Evolutionary conservation across 1,139 yeast species (phyloP), one percentile per base, ranked within the genome.

Genomic region (Debaryomycetaceae sp.): DNA sequence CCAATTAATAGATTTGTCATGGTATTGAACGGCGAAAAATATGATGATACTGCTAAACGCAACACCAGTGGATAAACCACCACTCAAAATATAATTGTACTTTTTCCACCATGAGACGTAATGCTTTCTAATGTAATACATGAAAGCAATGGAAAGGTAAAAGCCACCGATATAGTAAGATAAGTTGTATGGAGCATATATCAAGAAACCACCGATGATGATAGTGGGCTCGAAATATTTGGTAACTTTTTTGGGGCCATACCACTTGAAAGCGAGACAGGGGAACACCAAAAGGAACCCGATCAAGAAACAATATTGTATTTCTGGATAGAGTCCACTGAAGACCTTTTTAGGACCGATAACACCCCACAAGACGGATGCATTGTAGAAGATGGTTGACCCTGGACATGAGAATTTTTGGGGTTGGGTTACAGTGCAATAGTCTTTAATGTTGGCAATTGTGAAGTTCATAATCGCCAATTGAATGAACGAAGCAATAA

Each of bases 291-390:
- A 52, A 3, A 74, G 49, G 34, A 74, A 74, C 0, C 85, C 85
- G 45, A 80, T 70, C 45, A 80, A 62, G 71, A 81, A 80, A 47
- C 78, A 71, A 60, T 63, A 76, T 51, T 66, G 65, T 57, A 77
- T 56, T 24, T 64, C 53, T 24, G 81, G 81, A 50, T 77, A 77
- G 22, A 75, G 53, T 1, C 69, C 70, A 46, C 62, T 58, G 52
- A 81, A 79, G 11, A 80, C 76, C 17, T 57, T 57, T 53, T 72
- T 67, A 22, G 87, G 87, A 2, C 87, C 87, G 52, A 82, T 75
- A 30, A 75, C 80, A 50, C 85, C 85, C 80, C 83, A 81, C 23
- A 79, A 63, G 13, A 81, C 76, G 7, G 82, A 73, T n/a, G 83
- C 72, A 37, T 76, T 63, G 62, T 69, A 81, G 57, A 65, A 77